A percentile compares a stretch with the other conserved stretches of the same genome.
Conservation (phyloP, 2,329 filamentous ascomycete species). For the Aspergillus flavus region DNA sequence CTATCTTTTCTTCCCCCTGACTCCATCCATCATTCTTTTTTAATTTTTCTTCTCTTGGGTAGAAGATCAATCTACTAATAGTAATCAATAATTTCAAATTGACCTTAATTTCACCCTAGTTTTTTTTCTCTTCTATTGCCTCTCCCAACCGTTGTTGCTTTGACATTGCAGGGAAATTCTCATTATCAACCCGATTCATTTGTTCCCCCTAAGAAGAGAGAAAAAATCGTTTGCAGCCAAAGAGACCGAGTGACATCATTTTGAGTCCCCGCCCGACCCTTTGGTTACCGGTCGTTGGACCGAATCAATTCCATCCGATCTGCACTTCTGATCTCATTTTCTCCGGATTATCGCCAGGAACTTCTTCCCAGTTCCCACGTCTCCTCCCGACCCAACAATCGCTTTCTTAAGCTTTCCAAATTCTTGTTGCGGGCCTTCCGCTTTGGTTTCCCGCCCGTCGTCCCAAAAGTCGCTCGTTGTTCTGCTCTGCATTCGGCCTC, state of each 20-base stretch:
- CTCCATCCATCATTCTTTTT: too few species aligned
- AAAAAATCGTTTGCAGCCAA: background rate
- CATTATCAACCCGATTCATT: background rate
- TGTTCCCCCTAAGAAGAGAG: background rate
- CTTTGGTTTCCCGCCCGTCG: background rate
- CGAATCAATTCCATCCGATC: slow-evolving; percentile 16
- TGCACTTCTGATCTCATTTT: slow-evolving; percentile 22
- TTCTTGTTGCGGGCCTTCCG: slow-evolving; percentile 2
- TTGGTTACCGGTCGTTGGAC: background rate
- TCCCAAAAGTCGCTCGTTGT: background rate
- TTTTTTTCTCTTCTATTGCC: background rate
- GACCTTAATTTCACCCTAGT: background rate
- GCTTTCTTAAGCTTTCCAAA: background rate
- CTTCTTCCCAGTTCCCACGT: background rate
- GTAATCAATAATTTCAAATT: too few species aligned
- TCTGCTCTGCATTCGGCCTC: slow-evolving; percentile 1
- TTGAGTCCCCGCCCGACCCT: background rate
- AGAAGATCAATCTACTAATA: too few species aligned
- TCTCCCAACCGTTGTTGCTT: background rate
- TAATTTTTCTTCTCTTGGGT: too few species aligned
- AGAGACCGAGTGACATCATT: background rate
- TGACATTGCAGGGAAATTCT: background rate
- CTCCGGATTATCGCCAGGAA: slow-evolving; percentile 3
- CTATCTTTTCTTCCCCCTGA: too few species aligned
- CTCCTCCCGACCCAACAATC: slow-evolving; percentile 1